phyloP scores from a whole-genome alignment of 1,284 basidiomycete species.

The Laetiporus sulphureus region DNA sequence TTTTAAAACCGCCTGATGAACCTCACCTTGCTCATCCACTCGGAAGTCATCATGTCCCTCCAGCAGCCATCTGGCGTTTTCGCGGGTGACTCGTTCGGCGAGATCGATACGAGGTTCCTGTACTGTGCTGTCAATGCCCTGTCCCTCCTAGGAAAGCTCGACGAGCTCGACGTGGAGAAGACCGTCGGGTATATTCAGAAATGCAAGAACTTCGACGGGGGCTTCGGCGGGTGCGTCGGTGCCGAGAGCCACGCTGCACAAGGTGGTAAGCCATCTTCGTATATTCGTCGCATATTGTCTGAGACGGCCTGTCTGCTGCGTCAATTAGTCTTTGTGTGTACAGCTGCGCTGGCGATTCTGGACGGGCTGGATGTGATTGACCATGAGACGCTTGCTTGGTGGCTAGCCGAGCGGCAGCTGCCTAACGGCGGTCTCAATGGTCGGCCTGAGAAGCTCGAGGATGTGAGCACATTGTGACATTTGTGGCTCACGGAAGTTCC shows the following conservation, averaged over 20 bases:
- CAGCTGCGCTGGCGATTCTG: slow-evolving; percentile 83
- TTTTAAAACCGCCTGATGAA: too few relatives aligned
- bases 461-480: slow-evolving; percentile 46
- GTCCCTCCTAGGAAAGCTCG: slow-evolving; percentile 72
- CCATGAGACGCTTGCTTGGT: slow-evolving; percentile 74
- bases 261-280: slow-evolving; percentile 43
- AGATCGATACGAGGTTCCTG: slow-evolving; percentile 88
- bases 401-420: slow-evolving; percentile 91
- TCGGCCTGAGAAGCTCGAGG: slow-evolving; percentile 95
- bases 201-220: slow-evolving; percentile 94
- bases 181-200: slow-evolving; percentile 69
- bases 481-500: neutral
- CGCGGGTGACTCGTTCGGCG: slow-evolving; percentile 86
- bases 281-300: neutral
- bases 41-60: slow-evolving; percentile 72
- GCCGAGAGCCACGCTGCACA: slow-evolving; percentile 92
- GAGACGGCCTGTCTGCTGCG: too few relatives aligned
- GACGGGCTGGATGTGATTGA: slow-evolving; percentile 78
- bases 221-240: slow-evolving; percentile 80
- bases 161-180: slow-evolving; percentile 53
- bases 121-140: slow-evolving; percentile 84
- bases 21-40: too few relatives aligned
- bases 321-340: slow-evolving; percentile 79
- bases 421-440: slow-evolving; percentile 94
- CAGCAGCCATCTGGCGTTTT: slow-evolving; percentile 86